Evolutionary conservation across 1,284 basidiomycete species (phyloP).

Genomic region (Puccinia coronata): DNA sequence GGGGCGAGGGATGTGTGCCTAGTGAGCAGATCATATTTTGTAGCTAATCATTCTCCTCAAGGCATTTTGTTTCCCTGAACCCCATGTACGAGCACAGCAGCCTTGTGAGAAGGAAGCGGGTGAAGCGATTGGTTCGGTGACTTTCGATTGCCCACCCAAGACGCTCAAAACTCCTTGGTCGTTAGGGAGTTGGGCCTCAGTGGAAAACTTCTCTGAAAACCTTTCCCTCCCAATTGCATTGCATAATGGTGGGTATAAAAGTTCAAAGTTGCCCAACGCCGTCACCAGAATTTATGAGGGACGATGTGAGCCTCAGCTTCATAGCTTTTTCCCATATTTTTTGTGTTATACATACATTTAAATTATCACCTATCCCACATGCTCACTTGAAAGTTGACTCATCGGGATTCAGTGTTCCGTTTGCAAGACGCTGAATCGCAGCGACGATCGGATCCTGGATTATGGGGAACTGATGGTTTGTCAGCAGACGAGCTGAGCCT

Average conservation of each 20-base stretch:
- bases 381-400: too few relatives aligned
- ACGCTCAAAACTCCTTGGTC: neutral
- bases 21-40: neutral
- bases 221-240: neutral
- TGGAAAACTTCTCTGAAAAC: neutral
- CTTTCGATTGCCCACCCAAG: neutral
- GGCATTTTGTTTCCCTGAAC: neutral
- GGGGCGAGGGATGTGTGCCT: neutral
- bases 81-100: neutral
- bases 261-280: neutral
- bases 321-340: neutral
- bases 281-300: neutral
- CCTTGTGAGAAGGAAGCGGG: neutral
- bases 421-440: neutral
- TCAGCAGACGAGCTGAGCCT: constrained; percentile 17
- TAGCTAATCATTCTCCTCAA: neutral
- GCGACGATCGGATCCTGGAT: neutral
- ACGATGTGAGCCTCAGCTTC: neutral
- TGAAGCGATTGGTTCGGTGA: neutral
- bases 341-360: neutral
- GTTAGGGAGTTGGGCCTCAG: neutral
- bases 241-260: neutral
- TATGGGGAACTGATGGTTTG: neutral
- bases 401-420: neutral
- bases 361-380: neutral